A percentile compares a stretch with the other conserved stretches of the same genome.
phyloP scores from a whole-genome alignment of 2,329 filamentous ascomycete species.

The Neophaeococcomyces aloes region DNA sequence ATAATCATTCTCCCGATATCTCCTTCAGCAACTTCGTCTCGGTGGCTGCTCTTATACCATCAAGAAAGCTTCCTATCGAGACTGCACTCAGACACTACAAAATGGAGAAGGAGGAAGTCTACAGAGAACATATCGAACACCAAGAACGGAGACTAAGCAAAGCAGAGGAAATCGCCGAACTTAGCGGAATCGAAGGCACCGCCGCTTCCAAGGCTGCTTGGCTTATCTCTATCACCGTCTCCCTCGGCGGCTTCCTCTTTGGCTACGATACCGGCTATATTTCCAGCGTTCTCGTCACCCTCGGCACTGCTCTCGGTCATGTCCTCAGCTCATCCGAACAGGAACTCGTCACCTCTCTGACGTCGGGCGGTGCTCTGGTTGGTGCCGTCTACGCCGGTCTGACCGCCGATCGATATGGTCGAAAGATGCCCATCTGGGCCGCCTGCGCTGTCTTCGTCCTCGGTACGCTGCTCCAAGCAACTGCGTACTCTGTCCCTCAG shows the following conservation, averaged over 20 bases:
- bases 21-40: no score
- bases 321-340: slow-evolving; percentile 35
- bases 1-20: no score
- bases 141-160: not conserved
- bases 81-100: no score
- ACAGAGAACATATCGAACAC: slow-evolving; percentile 1
- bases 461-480: slow-evolving; percentile 65
- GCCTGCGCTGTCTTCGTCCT: slow-evolving; percentile 65
- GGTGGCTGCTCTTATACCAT: no score
- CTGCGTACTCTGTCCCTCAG: slow-evolving; percentile 55
- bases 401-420: slow-evolving; percentile 64
- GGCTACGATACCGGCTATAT: slow-evolving; percentile 41
- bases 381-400: slow-evolving; percentile 75
- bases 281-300: slow-evolving; percentile 35
- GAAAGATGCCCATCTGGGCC: slow-evolving; percentile 64
- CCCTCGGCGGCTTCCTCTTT: slow-evolving; percentile 24
- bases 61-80: no score
- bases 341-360: slow-evolving; percentile 44
- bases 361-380: slow-evolving; percentile 61
- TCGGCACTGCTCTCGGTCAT: slow-evolving; percentile 29
- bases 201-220: slow-evolving; percentile 19
- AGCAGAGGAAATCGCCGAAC: slow-evolving; percentile 6
- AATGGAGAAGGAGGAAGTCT: not conserved
- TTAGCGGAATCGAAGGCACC: slow-evolving; percentile 5
- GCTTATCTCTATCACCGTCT: slow-evolving; percentile 31